A percentile compares a stretch with the other conserved stretches of the same genome.
Evolutionary conservation across 148 eudicot species (phyloP).

Genomic region (Diospyros lotus): DNA sequence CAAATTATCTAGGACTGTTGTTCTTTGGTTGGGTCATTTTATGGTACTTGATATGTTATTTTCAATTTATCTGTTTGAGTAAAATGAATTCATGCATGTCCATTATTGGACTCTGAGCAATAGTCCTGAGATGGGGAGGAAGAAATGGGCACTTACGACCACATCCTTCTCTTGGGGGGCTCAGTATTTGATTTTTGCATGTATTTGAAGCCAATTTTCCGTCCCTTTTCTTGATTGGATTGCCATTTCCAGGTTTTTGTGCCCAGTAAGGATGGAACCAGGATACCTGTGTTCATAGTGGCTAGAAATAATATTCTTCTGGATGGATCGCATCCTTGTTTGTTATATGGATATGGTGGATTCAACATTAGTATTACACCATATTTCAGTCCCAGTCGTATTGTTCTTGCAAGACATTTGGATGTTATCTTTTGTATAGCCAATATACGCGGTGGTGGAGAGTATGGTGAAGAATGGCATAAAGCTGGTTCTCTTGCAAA

Average conservation of each 20-base stretch:
- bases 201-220: neutral
- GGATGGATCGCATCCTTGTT: constrained; percentile 91
- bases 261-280: constrained; percentile 79
- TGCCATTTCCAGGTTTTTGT: constrained; percentile 58
- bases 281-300: constrained; percentile 78
- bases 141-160: no score
- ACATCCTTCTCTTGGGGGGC: no score
- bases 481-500: constrained; percentile 73
- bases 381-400: constrained; percentile 54
- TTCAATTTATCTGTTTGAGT: no score
- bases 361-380: constrained; percentile 87
- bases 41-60: no score
- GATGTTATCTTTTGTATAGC: constrained; percentile 72
- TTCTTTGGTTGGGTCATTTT: no score
- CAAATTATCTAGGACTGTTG: no score
- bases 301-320: constrained; percentile 61
- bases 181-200: neutral
- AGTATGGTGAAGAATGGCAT: constrained; percentile 99
- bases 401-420: constrained; percentile 63
- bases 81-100: no score
- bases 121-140: no score
- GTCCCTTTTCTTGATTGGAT: neutral
- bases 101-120: no score
- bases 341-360: constrained; percentile 91
- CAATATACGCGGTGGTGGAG: constrained; percentile 98